Evolutionary conservation across 108 stramenopile genomes (phyloP), one percentile per base, ranked within the genome.

Genomic region (Bacterosira constricta): DNA sequence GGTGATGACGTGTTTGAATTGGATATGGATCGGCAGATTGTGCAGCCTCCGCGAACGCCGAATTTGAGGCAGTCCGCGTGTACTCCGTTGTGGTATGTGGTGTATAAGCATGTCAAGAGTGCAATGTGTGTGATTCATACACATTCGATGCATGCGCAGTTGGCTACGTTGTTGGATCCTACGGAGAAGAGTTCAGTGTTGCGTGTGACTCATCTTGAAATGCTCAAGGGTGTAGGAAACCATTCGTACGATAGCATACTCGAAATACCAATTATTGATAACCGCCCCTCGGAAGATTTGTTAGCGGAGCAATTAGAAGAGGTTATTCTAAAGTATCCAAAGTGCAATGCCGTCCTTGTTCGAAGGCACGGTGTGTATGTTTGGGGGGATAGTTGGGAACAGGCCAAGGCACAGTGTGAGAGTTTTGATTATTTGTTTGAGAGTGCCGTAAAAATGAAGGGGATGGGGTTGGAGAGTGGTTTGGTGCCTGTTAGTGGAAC

Each of bases 321-420:
- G 11, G 93, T 85, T 21, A 83, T 95, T 13, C 23, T 63, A 30
- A 83, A 80, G 31, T 96, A 97, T 71, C 98, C 98, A 12, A 89
- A 88, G 55, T 62, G 89, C 54, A 92, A 92, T 71, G 96, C 95
- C 10, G 97, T 98, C 0, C 73, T 98, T 70, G 98, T 98, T 1
- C 81, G 96, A 12, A 82, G 96, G 7, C 98, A 98, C 73, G 98
- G 98, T 21, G 60, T 97, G 37, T 98, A 97, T 59, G 95, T 88
- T 0, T 98, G 98, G 98, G 98, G 98, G n/a, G 88, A 94, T 64
- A 86, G 85, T 0, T 98, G 98, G 98, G 95, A 96, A 69, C 90
- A 94, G 75, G 96, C 96, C 46, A 98, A 98, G 83, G 92, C 96
- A 3, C 96, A 97, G 51, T 90, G 89, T 53, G 98, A 98, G 79